Evolutionary conservation across 2,329 filamentous ascomycete genomes (phyloP).

Genomic region (Aspergillus carbonarius): DNA sequence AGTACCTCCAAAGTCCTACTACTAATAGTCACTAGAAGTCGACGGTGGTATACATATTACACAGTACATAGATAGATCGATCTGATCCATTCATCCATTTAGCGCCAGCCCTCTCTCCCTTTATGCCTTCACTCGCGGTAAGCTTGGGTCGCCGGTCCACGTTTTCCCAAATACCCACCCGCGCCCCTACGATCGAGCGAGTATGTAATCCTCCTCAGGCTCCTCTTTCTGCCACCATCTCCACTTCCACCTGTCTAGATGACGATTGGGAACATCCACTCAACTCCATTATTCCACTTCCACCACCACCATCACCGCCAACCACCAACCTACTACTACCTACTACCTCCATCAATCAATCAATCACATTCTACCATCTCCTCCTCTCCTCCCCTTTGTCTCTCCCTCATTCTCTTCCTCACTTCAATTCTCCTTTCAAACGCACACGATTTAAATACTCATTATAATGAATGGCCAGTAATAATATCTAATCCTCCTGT

Average conservation of each 20-base stretch:
- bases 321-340: background rate
- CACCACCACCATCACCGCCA: background rate
- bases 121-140: background rate
- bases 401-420: background rate
- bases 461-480: conserved; percentile 1
- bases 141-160: conserved; percentile 14
- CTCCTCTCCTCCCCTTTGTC: background rate
- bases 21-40: background rate
- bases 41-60: too few species aligned
- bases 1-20: background rate
- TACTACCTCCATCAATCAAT: background rate
- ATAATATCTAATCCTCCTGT: background rate
- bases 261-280: conserved; percentile 27
- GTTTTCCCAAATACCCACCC: conserved; percentile 11
- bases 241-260: conserved; percentile 29
- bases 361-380: background rate
- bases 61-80: background rate
- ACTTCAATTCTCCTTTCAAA: background rate
- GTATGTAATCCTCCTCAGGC: conserved; percentile 12
- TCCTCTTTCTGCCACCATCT: conserved; percentile 24
- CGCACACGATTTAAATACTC: background rate
- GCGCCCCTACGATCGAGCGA: conserved; percentile 7
- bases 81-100: background rate
- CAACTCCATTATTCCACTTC: background rate
- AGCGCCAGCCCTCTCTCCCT: background rate